phyloP scores from a whole-genome alignment of 2,329 filamentous ascomycete species.

The Sclerotinia borealis region DNA sequence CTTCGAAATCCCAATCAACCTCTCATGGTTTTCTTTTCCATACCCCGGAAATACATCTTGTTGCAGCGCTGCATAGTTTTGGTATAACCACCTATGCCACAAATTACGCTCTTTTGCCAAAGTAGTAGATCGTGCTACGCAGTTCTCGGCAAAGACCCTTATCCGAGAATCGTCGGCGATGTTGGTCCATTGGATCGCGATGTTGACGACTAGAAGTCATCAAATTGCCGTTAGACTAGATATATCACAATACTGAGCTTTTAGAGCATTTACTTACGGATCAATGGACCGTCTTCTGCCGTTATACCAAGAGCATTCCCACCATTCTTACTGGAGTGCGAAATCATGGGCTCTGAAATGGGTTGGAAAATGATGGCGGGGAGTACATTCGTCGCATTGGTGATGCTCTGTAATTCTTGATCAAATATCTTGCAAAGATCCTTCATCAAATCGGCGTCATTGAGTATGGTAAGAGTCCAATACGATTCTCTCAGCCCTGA shows the following conservation, averaged over 20 bases:
- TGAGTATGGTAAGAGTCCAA: neutral
- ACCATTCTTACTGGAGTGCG: slow-evolving; percentile 19
- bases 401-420: slow-evolving; percentile 16
- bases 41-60: slow-evolving; percentile 35
- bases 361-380: slow-evolving; percentile 23
- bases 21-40: slow-evolving; percentile 32
- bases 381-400: slow-evolving; percentile 13
- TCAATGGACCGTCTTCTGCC: slow-evolving; percentile 16
- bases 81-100: slow-evolving; percentile 36
- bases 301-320: slow-evolving; percentile 25
- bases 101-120: slow-evolving; percentile 32
- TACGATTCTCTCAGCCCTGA: neutral
- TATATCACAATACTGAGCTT: neutral
- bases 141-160: slow-evolving; percentile 25
- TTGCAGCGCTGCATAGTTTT: slow-evolving; percentile 36
- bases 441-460: slow-evolving; percentile 10
- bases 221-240: neutral
- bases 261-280: neutral
- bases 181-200: slow-evolving; percentile 28
- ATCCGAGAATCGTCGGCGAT: slow-evolving; percentile 34
- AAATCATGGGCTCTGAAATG: slow-evolving; percentile 19
- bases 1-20: slow-evolving; percentile 21
- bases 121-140: slow-evolving; percentile 27
- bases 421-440: slow-evolving; percentile 18
- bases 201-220: neutral